These are phyloP conservation scores for Triticum turgidum DNA, from an alignment of 176 grass and related monocot genomes.

Conservation along the genomic window DNA sequence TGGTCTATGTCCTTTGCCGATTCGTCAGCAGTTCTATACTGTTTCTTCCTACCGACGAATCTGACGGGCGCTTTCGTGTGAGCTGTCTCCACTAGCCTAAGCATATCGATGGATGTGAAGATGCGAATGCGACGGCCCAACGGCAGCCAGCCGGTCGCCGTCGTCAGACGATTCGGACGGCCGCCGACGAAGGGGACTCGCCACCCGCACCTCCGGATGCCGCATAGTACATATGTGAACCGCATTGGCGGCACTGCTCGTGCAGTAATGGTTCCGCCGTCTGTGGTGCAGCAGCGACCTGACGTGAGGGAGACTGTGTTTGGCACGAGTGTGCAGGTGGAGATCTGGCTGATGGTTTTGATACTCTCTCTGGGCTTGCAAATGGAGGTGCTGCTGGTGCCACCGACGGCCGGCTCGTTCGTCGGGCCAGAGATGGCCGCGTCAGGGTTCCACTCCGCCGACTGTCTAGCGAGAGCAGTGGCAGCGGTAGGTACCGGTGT, in stretches of 20 bases:
- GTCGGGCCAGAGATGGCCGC: not conserved
- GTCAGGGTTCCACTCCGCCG: conserved; percentile 9
- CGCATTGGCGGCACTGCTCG: not conserved
- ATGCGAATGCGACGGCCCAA: conserved; percentile 28
- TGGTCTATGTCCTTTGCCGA: not conserved
- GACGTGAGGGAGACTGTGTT: not conserved
- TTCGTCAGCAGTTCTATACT: not conserved
- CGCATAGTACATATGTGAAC: not conserved
- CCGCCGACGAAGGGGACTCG: conserved; percentile 22
- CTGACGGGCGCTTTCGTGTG: conserved; percentile 21
- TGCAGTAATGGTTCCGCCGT: not conserved
- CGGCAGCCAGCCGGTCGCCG: not conserved
- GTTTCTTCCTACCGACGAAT: conserved; percentile 9
- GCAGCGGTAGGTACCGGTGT: conserved; percentile 10
- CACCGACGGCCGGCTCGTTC: not conserved
- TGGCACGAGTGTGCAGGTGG: not conserved
- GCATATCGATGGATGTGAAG: conserved; percentile 34
- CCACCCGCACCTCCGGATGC: conserved; percentile 29
- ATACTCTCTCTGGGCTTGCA: not conserved
- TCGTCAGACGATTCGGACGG: conserved; percentile 24
- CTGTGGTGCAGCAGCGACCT: not conserved
- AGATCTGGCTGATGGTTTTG: not conserved
- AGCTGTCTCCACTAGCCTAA: conserved; percentile 31
- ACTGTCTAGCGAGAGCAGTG: not conserved
- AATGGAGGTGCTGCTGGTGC: not conserved